Base-by-base conservation (phyloP, 768 basidiomycete species). In the Rhodotorula graminis region DNA sequence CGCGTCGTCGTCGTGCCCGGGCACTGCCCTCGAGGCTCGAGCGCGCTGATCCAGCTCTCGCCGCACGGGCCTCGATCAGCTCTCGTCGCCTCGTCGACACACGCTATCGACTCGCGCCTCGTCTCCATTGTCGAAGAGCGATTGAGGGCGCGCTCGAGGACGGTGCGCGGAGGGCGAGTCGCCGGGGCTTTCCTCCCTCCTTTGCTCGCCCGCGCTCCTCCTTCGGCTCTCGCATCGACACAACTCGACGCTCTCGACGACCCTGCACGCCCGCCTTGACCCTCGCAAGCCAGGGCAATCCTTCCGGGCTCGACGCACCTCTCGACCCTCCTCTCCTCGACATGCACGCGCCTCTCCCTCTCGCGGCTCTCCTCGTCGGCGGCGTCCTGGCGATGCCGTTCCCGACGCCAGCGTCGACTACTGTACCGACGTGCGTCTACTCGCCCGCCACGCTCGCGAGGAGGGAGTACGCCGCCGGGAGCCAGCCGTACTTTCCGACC, bases 401-500 rank as follows among this genome's bases (percentile, higher is more conserved):
- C 25, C 7, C 18, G 37, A 55, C 29, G 3, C 60, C 60, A 7
- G 53, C 53, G 4, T 52, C 44, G 44, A 18, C 44, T 14, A 6
- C 11, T 37, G 37, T 9, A 9, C 37, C 37, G 37, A 9, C 44
- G 44, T 46, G 44, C 70, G 11, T 57, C 59, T 23, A 61, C 70
- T 7, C 19, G 18, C 27, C 25, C n/a, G 52, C 21, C 53, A 3
- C 31, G 23, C 59, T 44, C 33, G 53, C 18, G 18, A 1, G n/a
- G 40, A 25, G 50, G 2, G 44, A 59, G 18, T 67, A 64, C 53
- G 42, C 52, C 18, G 29, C 29, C 37, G 61, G 56, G 5, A 55
- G 44, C 50, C 40, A 53, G 18, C 72, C 72, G 0, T 66, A 70
- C 60, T 73, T 73, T 29, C 68, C 68, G 2, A 1, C n/a, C 9